Percentiles rank a stretch among this genome's conserved stretches.
Evolutionary conservation across 1,139 yeast species (phyloP).

Genomic region (Yamadazyma oceani): DNA sequence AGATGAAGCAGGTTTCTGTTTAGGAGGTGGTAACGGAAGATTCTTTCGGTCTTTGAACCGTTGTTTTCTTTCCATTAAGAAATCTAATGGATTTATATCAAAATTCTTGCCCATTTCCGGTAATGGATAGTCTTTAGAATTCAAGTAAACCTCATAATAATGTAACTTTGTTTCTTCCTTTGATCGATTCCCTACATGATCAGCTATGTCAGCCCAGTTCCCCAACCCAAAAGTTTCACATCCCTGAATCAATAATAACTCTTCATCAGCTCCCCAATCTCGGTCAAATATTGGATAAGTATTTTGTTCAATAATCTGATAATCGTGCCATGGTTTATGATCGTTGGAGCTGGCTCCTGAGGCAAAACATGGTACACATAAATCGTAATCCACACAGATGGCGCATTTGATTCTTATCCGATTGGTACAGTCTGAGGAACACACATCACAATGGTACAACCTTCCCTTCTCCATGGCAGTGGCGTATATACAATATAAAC

Average conservation of each 20-base stretch:
- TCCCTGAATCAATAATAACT: conserved; percentile 81
- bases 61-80: conserved; percentile 64
- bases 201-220: conserved; percentile 96
- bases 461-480: conserved; percentile 28
- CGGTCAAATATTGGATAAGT: conserved; percentile 88
- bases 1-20: conserved; percentile 84
- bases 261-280: conserved; percentile 99
- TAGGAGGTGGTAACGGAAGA: conserved; percentile 72
- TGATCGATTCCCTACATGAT: conserved; percentile 88
- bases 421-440: conserved; percentile 92
- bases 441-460: conserved; percentile 90
- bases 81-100: conserved; percentile 63
- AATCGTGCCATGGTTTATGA: conserved; percentile 94
- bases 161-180: conserved; percentile 90
- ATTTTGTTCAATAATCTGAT: conserved; percentile 88
- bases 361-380: conserved; percentile 95
- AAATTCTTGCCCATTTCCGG: conserved; percentile 79
- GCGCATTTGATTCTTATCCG: conserved; percentile 91
- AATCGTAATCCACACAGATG: conserved; percentile 86
- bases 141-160: conserved; percentile 68
- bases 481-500: background rate
- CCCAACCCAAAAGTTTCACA: conserved; percentile 91
- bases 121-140: conserved; percentile 72
- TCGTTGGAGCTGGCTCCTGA: conserved; percentile 77
- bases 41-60: conserved; percentile 71